These are phyloP conservation scores for Benincasa hispida DNA, from an alignment of 306 rosid genomes.

Conservation along the genomic window DNA sequence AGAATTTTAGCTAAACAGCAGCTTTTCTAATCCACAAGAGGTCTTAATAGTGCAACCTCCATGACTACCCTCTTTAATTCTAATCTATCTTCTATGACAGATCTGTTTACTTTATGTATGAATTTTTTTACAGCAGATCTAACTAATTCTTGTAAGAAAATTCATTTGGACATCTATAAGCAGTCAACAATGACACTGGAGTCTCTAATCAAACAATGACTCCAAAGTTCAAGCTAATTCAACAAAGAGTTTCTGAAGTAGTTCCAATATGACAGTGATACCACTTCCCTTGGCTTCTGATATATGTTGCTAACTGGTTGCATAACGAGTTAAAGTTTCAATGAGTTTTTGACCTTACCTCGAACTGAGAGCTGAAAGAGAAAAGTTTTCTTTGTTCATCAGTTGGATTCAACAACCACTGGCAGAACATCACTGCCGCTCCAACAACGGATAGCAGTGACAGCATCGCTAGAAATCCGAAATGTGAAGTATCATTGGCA, in stretches of 20 bases:
- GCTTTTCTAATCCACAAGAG: background rate
- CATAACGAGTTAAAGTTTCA: background rate
- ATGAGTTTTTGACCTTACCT: background rate
- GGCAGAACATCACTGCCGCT: constrained; percentile 74
- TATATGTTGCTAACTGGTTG: background rate
- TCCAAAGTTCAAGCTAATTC: background rate
- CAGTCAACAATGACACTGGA: background rate
- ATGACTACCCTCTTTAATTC: background rate
- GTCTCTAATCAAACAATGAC: background rate
- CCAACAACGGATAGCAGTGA: constrained; percentile 82
- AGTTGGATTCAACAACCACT: constrained; percentile 82
- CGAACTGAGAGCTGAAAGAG: constrained; percentile 35
- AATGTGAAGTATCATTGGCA: constrained; percentile 73
- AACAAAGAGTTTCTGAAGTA: background rate
- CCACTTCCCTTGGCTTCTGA: background rate
- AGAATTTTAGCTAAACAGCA: background rate
- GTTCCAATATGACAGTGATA: background rate
- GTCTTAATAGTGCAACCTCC: background rate
- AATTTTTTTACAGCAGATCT: background rate
- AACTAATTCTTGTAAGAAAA: background rate
- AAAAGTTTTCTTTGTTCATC: constrained; percentile 63
- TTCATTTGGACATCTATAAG: background rate
- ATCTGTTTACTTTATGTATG: background rate
- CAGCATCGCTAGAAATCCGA: constrained; percentile 57
- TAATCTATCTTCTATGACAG: background rate